A percentile compares a stretch with the other conserved stretches of the same genome.
Conservation (phyloP, 2,329 filamentous ascomycete species). For the Apiospora sp. region DNA sequence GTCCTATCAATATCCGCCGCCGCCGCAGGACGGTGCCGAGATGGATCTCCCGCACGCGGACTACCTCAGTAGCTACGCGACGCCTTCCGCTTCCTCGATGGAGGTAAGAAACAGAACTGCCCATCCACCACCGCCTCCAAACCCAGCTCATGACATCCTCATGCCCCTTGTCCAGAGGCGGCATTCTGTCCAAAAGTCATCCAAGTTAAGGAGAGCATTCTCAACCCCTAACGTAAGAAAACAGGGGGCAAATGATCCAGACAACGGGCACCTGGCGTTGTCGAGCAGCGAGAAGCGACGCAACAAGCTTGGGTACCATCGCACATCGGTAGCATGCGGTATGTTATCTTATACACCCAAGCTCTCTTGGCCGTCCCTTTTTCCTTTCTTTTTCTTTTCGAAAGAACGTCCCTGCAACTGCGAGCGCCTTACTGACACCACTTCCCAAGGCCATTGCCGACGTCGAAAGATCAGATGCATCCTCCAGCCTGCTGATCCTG, state of each 20-base stretch:
- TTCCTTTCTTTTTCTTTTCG: too few species aligned
- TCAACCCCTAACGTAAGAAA: constrained; percentile 58
- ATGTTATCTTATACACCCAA: constrained; percentile 69
- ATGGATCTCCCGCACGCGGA: constrained; percentile 50
- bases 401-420: constrained; percentile 17
- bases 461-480: constrained; percentile 94
- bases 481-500: constrained; percentile 73
- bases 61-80: constrained; percentile 44
- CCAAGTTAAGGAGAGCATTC: constrained; percentile 57
- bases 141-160: constrained; percentile 41
- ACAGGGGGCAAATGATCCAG: constrained; percentile 47
- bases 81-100: constrained; percentile 38
- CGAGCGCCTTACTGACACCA: constrained; percentile 19
- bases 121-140: constrained; percentile 36
- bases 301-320: constrained; percentile 95
- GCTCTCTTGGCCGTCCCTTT: constrained; percentile 28
- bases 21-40: constrained; percentile 50
- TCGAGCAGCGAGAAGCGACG: constrained; percentile 65
- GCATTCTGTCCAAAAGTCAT: constrained; percentile 47
- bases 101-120: constrained; percentile 43
- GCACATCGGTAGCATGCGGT: constrained; percentile 96
- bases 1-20: constrained; percentile 58
- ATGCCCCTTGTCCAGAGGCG: constrained; percentile 47
- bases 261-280: constrained; percentile 45
- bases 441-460: constrained; percentile 80